phyloP scores from a whole-genome alignment of 2,329 filamentous ascomycete species.

The Hansfordia pulvinata region DNA sequence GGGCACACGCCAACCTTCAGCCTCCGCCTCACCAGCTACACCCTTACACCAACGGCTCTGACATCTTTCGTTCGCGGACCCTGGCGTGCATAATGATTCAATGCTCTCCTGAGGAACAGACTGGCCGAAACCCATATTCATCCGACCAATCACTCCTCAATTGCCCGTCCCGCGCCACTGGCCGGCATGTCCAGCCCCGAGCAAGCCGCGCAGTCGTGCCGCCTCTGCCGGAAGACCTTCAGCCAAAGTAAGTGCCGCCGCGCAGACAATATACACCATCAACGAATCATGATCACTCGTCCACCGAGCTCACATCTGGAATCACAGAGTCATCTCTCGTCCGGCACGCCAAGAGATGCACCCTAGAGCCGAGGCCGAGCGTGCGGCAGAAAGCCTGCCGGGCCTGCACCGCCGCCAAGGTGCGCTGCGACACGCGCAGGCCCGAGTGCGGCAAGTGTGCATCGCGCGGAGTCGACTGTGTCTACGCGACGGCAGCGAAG shows the following conservation, averaged over 20 bases:
- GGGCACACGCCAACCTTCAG: neutral
- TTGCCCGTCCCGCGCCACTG: too few species aligned
- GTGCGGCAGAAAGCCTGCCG: slow-evolving; percentile 14
- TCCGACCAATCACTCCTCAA: too few species aligned
- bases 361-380: slow-evolving; percentile 7
- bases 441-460: slow-evolving; percentile 12
- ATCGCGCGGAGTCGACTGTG: slow-evolving; percentile 7
- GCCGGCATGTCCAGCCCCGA: slow-evolving; percentile 2
- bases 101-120: too few species aligned
- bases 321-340: slow-evolving; percentile 11
- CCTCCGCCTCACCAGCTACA: too few species aligned
- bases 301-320: too few species aligned
- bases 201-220: slow-evolving; percentile 5
- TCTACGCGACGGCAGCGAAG: slow-evolving; percentile 7
- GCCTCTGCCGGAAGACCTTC: slow-evolving; percentile 9
- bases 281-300: too few species aligned
- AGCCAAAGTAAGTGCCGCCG: slow-evolving; percentile 10
- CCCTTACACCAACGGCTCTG: too few species aligned
- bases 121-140: too few species aligned
- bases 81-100: too few species aligned
- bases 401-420: slow-evolving; percentile 12
- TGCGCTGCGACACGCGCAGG: slow-evolving; percentile 12
- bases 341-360: slow-evolving; percentile 10
- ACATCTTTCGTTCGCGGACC: too few species aligned
- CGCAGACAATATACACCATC: too few species aligned